Conservation (phyloP, 345 rosid genomes). For the Reutealis trisperma region DNA sequence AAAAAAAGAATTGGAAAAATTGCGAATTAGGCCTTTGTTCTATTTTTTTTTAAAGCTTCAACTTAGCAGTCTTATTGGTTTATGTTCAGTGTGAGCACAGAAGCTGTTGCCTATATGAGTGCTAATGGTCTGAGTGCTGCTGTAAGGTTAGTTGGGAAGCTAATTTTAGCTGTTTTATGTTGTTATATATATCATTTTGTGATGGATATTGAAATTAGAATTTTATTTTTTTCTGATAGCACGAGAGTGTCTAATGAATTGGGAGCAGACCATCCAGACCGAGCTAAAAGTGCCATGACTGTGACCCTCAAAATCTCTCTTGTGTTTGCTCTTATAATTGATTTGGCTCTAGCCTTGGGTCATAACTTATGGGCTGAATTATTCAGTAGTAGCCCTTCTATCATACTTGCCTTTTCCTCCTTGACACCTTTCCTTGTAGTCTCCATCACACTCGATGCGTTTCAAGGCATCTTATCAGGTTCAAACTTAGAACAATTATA, state of each 20-base stretch:
- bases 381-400: conserved; percentile 47
- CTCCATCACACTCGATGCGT: conserved; percentile 55
- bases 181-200: too few species aligned
- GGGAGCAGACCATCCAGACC: conserved; percentile 51
- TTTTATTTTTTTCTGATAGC: conserved; percentile 29
- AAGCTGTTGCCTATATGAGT: conserved; percentile 60
- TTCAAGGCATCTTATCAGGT: conserved; percentile 74
- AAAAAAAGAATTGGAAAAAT: too few species aligned
- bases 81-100: conserved; percentile 55
- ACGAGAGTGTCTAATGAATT: conserved; percentile 83
- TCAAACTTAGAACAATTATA: not conserved
- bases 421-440: conserved; percentile 56
- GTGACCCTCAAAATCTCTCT: conserved; percentile 31
- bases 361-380: conserved; percentile 64
- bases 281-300: conserved; percentile 14
- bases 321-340: conserved; percentile 47
- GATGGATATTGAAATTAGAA: not conserved
- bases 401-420: conserved; percentile 46
- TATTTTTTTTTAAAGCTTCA: not conserved
- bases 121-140: conserved; percentile 77
- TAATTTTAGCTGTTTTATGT: too few species aligned
- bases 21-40: not conserved
- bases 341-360: conserved; percentile 45
- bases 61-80: not conserved
- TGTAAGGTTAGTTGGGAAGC: conserved; percentile 54